phyloP scores from a whole-genome alignment of 257 asterid genomes.

The Gardenia jasminoides region DNA sequence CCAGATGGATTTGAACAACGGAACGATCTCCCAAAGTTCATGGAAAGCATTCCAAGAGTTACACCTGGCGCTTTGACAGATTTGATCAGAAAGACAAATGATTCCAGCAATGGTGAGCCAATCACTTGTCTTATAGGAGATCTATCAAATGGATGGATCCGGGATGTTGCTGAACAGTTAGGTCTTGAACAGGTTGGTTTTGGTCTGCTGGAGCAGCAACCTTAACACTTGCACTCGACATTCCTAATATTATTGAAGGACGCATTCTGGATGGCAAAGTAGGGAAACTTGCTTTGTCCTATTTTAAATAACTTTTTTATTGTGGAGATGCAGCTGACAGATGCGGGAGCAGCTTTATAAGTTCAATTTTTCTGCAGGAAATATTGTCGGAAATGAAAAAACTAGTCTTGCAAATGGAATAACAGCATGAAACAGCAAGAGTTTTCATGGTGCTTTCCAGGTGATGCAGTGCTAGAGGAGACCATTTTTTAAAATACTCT shows the following conservation, averaged over 20 bases:
- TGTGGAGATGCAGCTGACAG: too few relatives aligned
- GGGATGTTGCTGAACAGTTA: constrained; percentile 26
- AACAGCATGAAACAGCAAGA: constrained; percentile 2
- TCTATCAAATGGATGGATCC: constrained; percentile 30
- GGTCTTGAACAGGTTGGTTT: constrained; percentile 29
- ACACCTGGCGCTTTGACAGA: constrained; percentile 1
- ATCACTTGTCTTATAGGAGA: constrained; percentile 39
- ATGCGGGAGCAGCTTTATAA: not conserved
- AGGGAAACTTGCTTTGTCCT: too few relatives aligned
- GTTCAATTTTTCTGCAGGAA: not conserved
- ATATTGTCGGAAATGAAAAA: not conserved
- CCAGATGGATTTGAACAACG: constrained; percentile 25
- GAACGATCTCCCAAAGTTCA: not conserved
- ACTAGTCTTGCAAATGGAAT: not conserved
- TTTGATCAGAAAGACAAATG: constrained; percentile 23
- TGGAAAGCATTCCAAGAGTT: constrained; percentile 14
- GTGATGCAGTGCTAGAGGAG: not conserved
- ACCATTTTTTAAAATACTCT: not conserved
- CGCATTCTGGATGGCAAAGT: too few relatives aligned
- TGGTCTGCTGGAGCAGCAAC: constrained; percentile 27
- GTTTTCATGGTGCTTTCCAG: constrained; percentile 8
- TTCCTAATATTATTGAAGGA: too few relatives aligned
- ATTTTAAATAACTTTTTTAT: too few relatives aligned
- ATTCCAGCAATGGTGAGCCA: constrained; percentile 14
- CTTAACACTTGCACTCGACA: constrained; percentile 14